Percentiles rank a stretch among this genome's conserved stretches.
Conservation (phyloP, 2,329 filamentous ascomycete species). For the Tolypocladium album region DNA sequence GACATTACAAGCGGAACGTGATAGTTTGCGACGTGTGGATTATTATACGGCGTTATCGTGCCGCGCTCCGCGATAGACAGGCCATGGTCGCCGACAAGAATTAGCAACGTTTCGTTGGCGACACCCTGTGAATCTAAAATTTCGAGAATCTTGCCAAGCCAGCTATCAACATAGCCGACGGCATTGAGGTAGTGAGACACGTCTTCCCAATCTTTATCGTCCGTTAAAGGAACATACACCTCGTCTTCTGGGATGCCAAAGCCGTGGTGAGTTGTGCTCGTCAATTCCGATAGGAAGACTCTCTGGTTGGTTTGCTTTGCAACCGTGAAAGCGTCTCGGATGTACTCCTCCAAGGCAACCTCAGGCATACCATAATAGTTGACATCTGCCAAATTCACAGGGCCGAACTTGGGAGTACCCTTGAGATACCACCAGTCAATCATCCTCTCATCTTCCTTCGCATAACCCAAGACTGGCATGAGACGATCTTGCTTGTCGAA, state of each 20-base stretch:
- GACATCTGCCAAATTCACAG: slow-evolving; percentile 15
- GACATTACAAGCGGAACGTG: slow-evolving; percentile 21
- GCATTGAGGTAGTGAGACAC: slow-evolving; percentile 22
- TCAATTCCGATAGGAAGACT: slow-evolving; percentile 21
- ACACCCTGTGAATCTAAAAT: slow-evolving; percentile 18
- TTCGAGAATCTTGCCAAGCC: slow-evolving; percentile 19
- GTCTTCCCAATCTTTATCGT: slow-evolving; percentile 13
- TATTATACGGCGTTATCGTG: slow-evolving; percentile 20
- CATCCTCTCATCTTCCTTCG: slow-evolving; percentile 8
- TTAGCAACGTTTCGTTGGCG: slow-evolving; percentile 19
- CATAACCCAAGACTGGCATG: slow-evolving; percentile 17
- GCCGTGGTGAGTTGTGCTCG: slow-evolving; percentile 21
- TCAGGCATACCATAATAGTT: slow-evolving; percentile 23
- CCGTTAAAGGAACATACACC: slow-evolving; percentile 14
- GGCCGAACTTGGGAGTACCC: slow-evolving; percentile 15
- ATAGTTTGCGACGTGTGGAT: slow-evolving; percentile 21
- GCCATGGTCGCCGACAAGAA: slow-evolving; percentile 21
- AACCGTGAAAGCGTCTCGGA: slow-evolving; percentile 17
- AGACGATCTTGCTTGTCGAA: slow-evolving; percentile 20
- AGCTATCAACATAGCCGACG: slow-evolving; percentile 19
- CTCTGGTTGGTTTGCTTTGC: slow-evolving; percentile 17
- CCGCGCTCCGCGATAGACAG: slow-evolving; percentile 21
- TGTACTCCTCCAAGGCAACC: slow-evolving; percentile 18
- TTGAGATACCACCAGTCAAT: slow-evolving; percentile 19
- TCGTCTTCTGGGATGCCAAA: slow-evolving; percentile 17